Evolutionary conservation across 192 early-diverging fungal genomes (phyloP), one percentile per base, ranked within the genome.

Genomic region (Coemansia furcata): DNA sequence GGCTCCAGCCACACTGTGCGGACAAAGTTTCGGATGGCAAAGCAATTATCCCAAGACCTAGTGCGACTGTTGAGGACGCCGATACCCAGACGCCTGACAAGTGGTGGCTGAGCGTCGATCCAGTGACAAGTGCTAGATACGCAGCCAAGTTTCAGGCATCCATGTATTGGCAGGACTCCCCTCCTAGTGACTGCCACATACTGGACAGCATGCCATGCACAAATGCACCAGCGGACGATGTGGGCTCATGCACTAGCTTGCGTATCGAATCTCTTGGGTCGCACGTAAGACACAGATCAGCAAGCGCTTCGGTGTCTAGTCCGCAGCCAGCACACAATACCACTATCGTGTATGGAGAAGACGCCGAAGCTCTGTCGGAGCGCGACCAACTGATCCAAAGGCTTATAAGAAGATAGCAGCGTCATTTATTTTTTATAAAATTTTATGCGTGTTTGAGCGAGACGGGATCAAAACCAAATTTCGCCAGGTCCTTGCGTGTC

Each of bases 401-500:
- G 58, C 69, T 83, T 12, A 66, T 60, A 42, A 60, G 37, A 42
- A 68, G 44, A 19, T 64, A 19, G 42, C n/a, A 33, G 15, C 26
- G 14, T 12, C 33, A 6, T n/a, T 30, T 40, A 32, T 5, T 7
- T n/a, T 37, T 35, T 54, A 30, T 37, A 32, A 29, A 35, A 64
- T 14, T 35, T 59, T 26, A 40, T 8, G 17, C 10, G 26, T 66
- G 55, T 47, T 68, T 64, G 17, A 84, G 77, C 10, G 77, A 73
- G 17, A 47, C 63, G 0, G 77, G 70, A 30, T 84, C 72, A 61
- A 84, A 79, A 3, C 82, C 82, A 50, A 84, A 74, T 29, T 70
- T 76, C 11, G 69, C 73, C 15, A 84, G 67, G 35, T 84, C 82
- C 21, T 55, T 61, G 55, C 82, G 82, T 1, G 82, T 84, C 44